Conservation (phyloP, 352 stramenopile species). For the Globisporangium emineosum region DNA sequence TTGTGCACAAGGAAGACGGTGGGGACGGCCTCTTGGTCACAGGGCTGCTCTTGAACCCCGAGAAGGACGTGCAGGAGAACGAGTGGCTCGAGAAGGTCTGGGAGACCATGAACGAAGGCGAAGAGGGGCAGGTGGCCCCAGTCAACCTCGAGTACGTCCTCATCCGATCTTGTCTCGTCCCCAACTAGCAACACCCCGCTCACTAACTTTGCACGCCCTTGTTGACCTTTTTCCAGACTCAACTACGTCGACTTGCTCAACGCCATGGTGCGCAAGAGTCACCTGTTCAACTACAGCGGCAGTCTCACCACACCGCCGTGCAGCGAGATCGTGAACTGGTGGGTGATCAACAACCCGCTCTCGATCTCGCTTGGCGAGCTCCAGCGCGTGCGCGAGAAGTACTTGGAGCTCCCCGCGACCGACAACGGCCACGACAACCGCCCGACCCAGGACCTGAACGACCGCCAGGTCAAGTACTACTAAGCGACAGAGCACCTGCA, state of each 20-base stretch:
- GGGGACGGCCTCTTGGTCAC: conserved; percentile 29
- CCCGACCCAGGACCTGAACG: conserved; percentile 37
- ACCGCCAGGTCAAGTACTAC: conserved; percentile 23
- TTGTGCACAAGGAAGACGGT: conserved; percentile 40
- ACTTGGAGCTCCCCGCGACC: conserved; percentile 31
- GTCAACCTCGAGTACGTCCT: conserved; percentile 36
- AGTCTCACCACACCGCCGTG: conserved; percentile 56
- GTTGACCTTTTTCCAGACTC: conserved; percentile 19
- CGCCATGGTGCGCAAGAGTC: conserved; percentile 40
- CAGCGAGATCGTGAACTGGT: conserved; percentile 61
- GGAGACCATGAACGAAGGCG: conserved; percentile 33
- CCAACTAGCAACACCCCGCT: not conserved
- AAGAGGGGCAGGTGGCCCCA: conserved; percentile 18
- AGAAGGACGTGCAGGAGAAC: conserved; percentile 31
- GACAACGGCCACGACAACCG: conserved; percentile 45
- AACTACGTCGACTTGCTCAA: conserved; percentile 63
- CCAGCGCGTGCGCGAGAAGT: conserved; percentile 27
- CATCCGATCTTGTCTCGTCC: not conserved
- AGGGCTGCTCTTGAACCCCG: conserved; percentile 39
- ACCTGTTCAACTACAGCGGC: conserved; percentile 70
- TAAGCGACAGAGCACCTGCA: conserved; percentile 2
- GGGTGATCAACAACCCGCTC: conserved; percentile 50
- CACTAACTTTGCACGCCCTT: not conserved
- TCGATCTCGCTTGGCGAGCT: conserved; percentile 38
- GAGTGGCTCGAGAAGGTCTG: conserved; percentile 47